These are phyloP conservation scores for Leptographium lundbergii DNA, from an alignment of 2,329 filamentous ascomycete species.

Conservation along the genomic window DNA sequence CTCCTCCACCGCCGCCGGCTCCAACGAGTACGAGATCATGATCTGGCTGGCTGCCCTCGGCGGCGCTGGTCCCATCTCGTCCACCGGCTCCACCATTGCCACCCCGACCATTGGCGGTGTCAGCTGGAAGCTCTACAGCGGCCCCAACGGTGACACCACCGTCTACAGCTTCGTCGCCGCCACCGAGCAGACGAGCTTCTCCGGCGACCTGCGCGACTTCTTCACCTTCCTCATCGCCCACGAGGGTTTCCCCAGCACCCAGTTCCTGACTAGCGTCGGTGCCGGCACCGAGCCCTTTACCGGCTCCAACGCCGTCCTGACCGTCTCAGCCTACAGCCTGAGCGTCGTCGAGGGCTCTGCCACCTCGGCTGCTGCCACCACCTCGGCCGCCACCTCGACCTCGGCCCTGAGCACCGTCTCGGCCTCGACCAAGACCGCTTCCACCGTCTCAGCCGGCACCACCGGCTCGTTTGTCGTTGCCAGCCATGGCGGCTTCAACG, in stretches of 20 bases:
- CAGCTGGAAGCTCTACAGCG: slow-evolving; percentile 46
- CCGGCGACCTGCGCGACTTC: slow-evolving; percentile 44
- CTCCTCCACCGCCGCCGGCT: slow-evolving; percentile 26
- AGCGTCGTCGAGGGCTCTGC: neutral
- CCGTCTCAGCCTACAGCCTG: slow-evolving; percentile 11
- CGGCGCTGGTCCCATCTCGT: slow-evolving; percentile 45
- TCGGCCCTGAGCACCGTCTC: no score
- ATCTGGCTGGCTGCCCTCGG: slow-evolving; percentile 48
- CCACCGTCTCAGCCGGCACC: no score
- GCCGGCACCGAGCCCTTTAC: slow-evolving; percentile 45
- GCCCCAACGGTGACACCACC: slow-evolving; percentile 44
- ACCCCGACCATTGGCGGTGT: slow-evolving; percentile 39
- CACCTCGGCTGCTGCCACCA: neutral
- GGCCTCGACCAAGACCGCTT: no score
- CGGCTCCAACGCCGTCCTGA: slow-evolving; percentile 24
- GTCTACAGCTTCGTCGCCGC: slow-evolving; percentile 42
- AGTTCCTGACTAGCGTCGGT: slow-evolving; percentile 40
- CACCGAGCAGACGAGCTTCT: slow-evolving; percentile 36
- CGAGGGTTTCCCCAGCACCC: slow-evolving; percentile 32
- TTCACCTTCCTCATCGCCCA: slow-evolving; percentile 38
- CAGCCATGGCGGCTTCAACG: no score
- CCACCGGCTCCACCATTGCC: slow-evolving; percentile 37
- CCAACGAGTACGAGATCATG: slow-evolving; percentile 49
- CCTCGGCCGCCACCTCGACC: no score
- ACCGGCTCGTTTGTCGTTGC: no score